A percentile compares a stretch with the other conserved stretches of the same genome.
Evolutionary conservation across 1,284 basidiomycete species (phyloP).

Genomic region (Laetiporus sulphureus): DNA sequence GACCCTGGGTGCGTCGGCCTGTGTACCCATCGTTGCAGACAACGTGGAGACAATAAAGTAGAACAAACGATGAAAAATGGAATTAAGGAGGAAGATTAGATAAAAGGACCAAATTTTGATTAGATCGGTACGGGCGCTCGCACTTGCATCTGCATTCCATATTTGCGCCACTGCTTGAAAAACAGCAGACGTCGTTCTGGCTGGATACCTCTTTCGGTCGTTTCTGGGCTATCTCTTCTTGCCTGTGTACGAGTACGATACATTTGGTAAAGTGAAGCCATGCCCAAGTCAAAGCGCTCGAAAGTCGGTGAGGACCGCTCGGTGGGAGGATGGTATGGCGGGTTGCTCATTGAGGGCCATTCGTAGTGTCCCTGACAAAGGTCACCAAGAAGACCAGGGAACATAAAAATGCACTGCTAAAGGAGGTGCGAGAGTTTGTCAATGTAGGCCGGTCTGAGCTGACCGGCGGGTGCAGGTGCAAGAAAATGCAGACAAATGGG

Average conservation of each 20-base stretch:
- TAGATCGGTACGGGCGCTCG: conserved; percentile 17
- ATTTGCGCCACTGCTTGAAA: no score
- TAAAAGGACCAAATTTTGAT: conserved; percentile 18
- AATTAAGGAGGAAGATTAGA: conserved; percentile 16
- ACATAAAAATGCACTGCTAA: conserved; percentile 82
- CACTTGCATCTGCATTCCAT: no score
- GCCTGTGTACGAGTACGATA: no score
- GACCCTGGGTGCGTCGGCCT: conserved; percentile 10
- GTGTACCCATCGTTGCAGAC: conserved; percentile 24
- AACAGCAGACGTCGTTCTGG: no score
- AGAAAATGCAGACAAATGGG: conserved; percentile 78
- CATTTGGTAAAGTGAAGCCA: no score
- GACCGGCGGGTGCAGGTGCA: conserved; percentile 48
- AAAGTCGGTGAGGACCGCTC: conserved; percentile 52
- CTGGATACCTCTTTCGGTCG: no score
- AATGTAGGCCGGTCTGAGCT: background rate
- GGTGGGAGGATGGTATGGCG: background rate
- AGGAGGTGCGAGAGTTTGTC: conserved; percentile 50
- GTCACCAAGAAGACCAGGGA: conserved; percentile 76
- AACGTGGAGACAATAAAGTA: no score
- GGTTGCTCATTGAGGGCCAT: conserved; percentile 6
- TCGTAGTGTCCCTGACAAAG: conserved; percentile 68
- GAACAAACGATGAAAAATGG: conserved; percentile 3
- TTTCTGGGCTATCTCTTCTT: no score
- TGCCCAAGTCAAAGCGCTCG: conserved; percentile 86